Conservation (phyloP, 2,329 filamentous ascomycete species). For the Fusarium oligoseptatum region DNA sequence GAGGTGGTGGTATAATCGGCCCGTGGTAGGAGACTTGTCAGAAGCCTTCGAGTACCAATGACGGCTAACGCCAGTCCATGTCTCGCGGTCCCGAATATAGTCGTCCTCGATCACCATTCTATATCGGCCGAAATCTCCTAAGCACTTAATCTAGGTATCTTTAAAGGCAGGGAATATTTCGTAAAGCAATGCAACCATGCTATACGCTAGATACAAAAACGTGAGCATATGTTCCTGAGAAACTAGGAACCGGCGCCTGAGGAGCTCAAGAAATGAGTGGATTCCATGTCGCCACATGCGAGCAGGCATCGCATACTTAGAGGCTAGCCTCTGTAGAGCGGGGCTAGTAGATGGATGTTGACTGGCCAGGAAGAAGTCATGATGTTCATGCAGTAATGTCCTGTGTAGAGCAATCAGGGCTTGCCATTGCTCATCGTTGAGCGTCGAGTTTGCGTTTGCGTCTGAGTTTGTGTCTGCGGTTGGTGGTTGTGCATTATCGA, state of each 20-base stretch:
- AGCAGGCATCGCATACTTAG: constrained; percentile 91
- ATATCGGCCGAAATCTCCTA: constrained; percentile 88
- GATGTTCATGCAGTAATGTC: constrained; percentile 84
- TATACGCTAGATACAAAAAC: constrained; percentile 91
- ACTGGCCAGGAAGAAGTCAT: constrained; percentile 87
- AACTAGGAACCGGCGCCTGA: no score
- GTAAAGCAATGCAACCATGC: constrained; percentile 87
- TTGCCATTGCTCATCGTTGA: constrained; percentile 82
- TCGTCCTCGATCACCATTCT: constrained; percentile 91
- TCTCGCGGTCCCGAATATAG: constrained; percentile 79
- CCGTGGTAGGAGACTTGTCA: constrained; percentile 79
- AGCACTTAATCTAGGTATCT: constrained; percentile 93
- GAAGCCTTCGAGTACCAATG: constrained; percentile 90
- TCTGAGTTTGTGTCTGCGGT: constrained; percentile 58
- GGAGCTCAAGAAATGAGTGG: no score
- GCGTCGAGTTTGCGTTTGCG: constrained; percentile 50
- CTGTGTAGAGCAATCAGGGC: constrained; percentile 85
- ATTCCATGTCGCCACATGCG: constrained; percentile 96
- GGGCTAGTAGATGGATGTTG: constrained; percentile 85
- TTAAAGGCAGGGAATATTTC: constrained; percentile 87
- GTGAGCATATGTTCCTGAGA: no score
- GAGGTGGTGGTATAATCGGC: constrained; percentile 88
- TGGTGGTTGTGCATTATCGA: constrained; percentile 73
- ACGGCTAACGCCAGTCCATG: constrained; percentile 83
- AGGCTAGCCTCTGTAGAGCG: constrained; percentile 75